Conservation (phyloP, 441 rosid species). For the Arabidopsis hybrid region DNA sequence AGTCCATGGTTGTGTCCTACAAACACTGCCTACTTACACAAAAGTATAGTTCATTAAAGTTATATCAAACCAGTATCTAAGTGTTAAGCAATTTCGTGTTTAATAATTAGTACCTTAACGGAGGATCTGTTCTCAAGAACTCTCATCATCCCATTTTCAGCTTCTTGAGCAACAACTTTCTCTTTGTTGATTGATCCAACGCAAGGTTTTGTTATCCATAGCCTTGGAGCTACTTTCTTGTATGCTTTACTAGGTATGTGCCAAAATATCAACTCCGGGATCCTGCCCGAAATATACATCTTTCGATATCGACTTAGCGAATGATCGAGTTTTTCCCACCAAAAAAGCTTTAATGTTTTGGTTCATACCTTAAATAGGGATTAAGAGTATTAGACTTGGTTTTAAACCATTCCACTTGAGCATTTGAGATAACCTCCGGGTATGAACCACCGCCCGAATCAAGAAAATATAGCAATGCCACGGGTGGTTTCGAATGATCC, state of each 20-base stretch:
- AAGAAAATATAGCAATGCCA: conserved; percentile 72
- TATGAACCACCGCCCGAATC: conserved; percentile 98
- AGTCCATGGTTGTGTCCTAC: conserved; percentile 96
- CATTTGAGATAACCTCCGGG: conserved; percentile 70
- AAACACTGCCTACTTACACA: conserved; percentile 70
- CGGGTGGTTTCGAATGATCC: conserved; percentile 42
- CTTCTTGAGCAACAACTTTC: conserved; percentile 77
- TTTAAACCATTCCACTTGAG: conserved; percentile 84
- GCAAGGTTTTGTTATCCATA: conserved; percentile 64
- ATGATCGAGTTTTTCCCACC: neutral
- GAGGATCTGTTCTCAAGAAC: conserved; percentile 66
- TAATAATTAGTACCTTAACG: conserved; percentile 61
- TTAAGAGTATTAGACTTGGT: conserved; percentile 60
- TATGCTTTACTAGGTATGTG: conserved; percentile 90
- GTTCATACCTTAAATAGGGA: conserved; percentile 66
- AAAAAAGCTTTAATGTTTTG: neutral
- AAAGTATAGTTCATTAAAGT: neutral
- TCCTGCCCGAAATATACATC: conserved; percentile 41
- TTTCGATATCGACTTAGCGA: neutral
- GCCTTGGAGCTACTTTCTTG: conserved; percentile 71
- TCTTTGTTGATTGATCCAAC: conserved; percentile 87
- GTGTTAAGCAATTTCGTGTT: neutral
- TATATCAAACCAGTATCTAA: neutral
- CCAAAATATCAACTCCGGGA: conserved; percentile 93
- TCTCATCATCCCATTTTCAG: conserved; percentile 76